A percentile compares a stretch with the other conserved stretches of the same genome.
Conservation (phyloP, 192 early-diverging fungal genomes). For the Backusella tuberculispora region DNA sequence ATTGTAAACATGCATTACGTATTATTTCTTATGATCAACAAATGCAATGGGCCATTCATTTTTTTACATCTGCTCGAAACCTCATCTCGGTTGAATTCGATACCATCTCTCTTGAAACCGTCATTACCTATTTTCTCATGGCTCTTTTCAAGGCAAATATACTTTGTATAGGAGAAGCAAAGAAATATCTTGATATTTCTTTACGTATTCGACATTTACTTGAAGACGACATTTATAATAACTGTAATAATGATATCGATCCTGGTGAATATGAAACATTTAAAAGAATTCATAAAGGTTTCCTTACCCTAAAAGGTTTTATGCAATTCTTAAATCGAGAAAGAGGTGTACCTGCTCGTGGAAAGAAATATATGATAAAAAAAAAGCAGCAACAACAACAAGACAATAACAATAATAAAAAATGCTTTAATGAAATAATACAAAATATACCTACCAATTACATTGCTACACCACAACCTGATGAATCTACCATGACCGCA, state of each 20-base stretch:
- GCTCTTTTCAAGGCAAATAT: conserved; percentile 16
- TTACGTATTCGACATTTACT: conserved; percentile 3
- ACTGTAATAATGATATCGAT: background rate
- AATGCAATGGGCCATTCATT: background rate
- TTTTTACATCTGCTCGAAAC: conserved; percentile 1
- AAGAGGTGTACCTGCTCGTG: conserved; percentile 13
- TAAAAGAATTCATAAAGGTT: conserved; percentile 20
- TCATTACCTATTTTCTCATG: conserved; percentile 14
- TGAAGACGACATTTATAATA: background rate
- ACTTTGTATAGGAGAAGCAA: conserved; percentile 1
- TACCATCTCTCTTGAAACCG: conserved; percentile 17
- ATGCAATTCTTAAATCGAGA: conserved; percentile 18
- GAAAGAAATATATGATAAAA: background rate
- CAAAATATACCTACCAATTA: background rate
- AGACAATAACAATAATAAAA: background rate
- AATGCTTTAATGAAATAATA: background rate
- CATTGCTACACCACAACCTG: background rate
- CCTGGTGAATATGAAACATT: conserved; percentile 19
- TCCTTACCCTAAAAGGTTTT: background rate
- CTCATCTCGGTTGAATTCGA: conserved; percentile 13
- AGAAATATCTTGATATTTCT: conserved; percentile 24
- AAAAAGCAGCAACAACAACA: background rate
- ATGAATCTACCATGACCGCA: background rate
- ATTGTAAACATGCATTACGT: conserved; percentile 14
- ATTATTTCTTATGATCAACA: conserved; percentile 17